phyloP scores from a whole-genome alignment of 2,329 filamentous ascomycete species.

The Alternaria infectoria region DNA sequence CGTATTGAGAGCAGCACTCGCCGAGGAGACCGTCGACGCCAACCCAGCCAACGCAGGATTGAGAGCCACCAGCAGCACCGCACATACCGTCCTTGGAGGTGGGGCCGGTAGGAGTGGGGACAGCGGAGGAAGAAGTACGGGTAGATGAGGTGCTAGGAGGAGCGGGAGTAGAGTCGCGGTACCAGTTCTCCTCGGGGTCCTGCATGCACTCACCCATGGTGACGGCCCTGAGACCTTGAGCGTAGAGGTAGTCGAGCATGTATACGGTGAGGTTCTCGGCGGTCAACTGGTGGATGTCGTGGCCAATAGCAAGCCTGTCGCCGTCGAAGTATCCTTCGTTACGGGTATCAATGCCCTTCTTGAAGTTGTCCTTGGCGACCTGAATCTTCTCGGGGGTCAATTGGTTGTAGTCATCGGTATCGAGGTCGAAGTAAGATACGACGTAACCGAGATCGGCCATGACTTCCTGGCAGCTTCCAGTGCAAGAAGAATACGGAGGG shows the following conservation, averaged over 20 bases:
- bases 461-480: slow-evolving; percentile 47
- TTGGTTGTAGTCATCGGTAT: slow-evolving; percentile 58
- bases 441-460: slow-evolving; percentile 60
- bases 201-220: slow-evolving; percentile 58
- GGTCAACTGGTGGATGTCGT: slow-evolving; percentile 57
- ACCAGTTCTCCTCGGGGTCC: slow-evolving; percentile 56
- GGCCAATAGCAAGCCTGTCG: slow-evolving; percentile 60
- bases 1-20: slow-evolving; percentile 53
- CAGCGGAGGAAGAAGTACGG: slow-evolving; percentile 14
- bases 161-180: slow-evolving; percentile 50
- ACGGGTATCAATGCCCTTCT: slow-evolving; percentile 45
- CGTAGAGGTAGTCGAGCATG: slow-evolving; percentile 50
- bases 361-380: slow-evolving; percentile 49
- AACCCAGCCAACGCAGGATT: slow-evolving; percentile 30
- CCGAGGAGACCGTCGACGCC: slow-evolving; percentile 35
- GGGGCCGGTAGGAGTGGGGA: slow-evolving; percentile 25
- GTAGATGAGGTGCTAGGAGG: slow-evolving; percentile 39
- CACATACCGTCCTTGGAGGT: slow-evolving; percentile 31
- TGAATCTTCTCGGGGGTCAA: slow-evolving; percentile 37
- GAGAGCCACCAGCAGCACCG: slow-evolving; percentile 20
- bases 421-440: slow-evolving; percentile 66
- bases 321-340: slow-evolving; percentile 16
- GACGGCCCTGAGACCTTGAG: slow-evolving; percentile 52
- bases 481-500: slow-evolving; percentile 57
- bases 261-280: slow-evolving; percentile 52